Evolutionary conservation across 441 rosid species (phyloP), one percentile per base, ranked within the genome.

Genomic region (Mallotus repandus): DNA sequence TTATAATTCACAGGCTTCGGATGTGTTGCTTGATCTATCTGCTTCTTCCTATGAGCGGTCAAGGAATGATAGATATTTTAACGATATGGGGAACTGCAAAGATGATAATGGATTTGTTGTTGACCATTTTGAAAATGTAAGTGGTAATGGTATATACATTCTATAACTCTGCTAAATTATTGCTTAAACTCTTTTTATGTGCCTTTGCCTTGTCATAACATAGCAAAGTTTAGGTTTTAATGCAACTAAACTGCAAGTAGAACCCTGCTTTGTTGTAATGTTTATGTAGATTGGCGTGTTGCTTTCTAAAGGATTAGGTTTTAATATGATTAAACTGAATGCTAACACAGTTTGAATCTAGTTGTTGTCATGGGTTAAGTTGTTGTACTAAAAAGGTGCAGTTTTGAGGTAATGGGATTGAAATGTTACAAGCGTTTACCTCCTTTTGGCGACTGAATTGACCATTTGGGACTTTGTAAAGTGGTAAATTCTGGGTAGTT

Each of bases 11-110:
- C 86, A 93, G 96, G 97, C 98, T 46, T 78, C 89, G 87, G 86
- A 88, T 77, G 78, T 75, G 21, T 83, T 93, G 81, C 91, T 91
- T 75, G 91, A 84, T 79, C 80, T 90, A 74, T 89, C 91, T 72
- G 70, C 86, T 80, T 77, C 89, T 63, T 82, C 91, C 59, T 62
- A 58, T 52, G 86, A 87, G 73, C 81, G 76, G 63, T 81, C 86
- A 43, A 66, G 75, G 76, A 75, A 71, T 80, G 61, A 63, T 80
- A 61, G 71, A 67, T 25, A 0, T 21, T 5, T 55, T 70, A 77
- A 54, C 59, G 66, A 75, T 66, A 46, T 69, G 68, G 15, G 59
- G 66, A 80, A 66, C 69, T 73, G 16, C 69, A 77, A 69, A 52
- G 82, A 75, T 70, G 83, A 79, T 75, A n/a, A 70, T 68, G 68